Evolutionary conservation across 768 basidiomycete genomes (phyloP), one percentile per base, ranked within the genome.

Genomic region (Lentinula sp.): DNA sequence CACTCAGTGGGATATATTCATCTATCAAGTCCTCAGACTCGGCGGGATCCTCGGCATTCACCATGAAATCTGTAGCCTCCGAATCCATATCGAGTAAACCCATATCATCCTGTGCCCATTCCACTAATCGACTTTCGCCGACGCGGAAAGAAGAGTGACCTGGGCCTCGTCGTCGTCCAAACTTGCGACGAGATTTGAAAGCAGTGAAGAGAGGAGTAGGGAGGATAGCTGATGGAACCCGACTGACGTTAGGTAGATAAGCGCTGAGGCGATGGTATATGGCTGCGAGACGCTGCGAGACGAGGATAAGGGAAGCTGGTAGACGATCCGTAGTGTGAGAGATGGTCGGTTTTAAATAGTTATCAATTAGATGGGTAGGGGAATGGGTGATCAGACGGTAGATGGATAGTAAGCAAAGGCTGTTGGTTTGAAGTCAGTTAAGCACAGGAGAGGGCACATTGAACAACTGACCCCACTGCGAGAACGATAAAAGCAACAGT

Each of bases 1-100:
- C 68, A 56, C 76, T 77, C 21, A 83, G 67, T 13, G 80, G 80
- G 59, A 82, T 80, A 57, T 77, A 76, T 64, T 82, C 80, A 45
- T 76, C 74, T 54, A 68, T 34, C 5, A 67, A 74, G 15, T 65
- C 67, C 13, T 64, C 68, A 18, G 70, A 65, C 70, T 71, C 73
- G 5, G 68, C 65, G 31, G 73, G 70, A 28, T 67, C 72, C 18
- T 66, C 70, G 16, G 67, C 74, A 65, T 81, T 80, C 23, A 82
- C 78, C 76, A 80, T 79, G 16, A 77, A 59, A 49, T 59, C 63
- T 61, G 79, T 75, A 58, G 76, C 76, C 42, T 75, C 73, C 16
- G 72, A 71, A 55, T 73, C 69, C 6, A 77, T 66, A 13, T 72
- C 68, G 70, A 80, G 73, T 18, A 56, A 13, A 3, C 23, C 23